phyloP scores from a whole-genome alignment of 148 eudicot species.

The Camellia lanceoleosa region DNA sequence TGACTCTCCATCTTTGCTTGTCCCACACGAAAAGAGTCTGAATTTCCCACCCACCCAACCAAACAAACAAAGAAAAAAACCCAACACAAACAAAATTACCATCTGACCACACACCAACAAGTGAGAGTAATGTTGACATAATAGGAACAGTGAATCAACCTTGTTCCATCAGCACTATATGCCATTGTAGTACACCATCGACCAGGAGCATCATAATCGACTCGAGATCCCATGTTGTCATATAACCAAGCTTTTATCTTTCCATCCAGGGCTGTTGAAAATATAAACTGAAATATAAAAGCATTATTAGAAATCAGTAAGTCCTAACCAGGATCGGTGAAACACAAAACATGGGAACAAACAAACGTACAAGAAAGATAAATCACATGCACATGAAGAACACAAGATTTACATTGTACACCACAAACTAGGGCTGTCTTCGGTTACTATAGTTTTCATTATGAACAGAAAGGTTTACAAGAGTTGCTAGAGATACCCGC shows the following conservation, averaged over 20 bases:
- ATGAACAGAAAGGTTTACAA: too few species aligned
- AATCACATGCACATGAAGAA: too few species aligned
- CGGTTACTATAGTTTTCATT: too few species aligned
- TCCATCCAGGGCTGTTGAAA: constrained; percentile 87
- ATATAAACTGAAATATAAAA: constrained; percentile 61
- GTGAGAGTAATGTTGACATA: neutral
- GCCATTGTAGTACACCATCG: constrained; percentile 89
- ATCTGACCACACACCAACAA: neutral
- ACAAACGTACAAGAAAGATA: too few species aligned
- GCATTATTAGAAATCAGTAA: too few species aligned
- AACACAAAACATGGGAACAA: too few species aligned
- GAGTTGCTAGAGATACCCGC: too few species aligned
- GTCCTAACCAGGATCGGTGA: too few species aligned
- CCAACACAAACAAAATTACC: neutral
- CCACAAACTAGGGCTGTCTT: too few species aligned
- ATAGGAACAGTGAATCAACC: constrained; percentile 38
- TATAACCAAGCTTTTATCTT: constrained; percentile 92
- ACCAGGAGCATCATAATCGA: constrained; percentile 88
- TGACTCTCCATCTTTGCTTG: constrained; percentile 81
- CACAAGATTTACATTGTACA: too few species aligned
- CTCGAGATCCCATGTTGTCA: constrained; percentile 82
- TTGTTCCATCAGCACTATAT: constrained; percentile 85
- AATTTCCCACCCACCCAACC: constrained; percentile 10
- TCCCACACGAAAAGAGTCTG: constrained; percentile 88
- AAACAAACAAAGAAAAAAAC: neutral